Evolutionary conservation across 164 flowering plant genomes (phyloP), one percentile per base, ranked within the genome.

Genomic region (Berberis vulgaris): DNA sequence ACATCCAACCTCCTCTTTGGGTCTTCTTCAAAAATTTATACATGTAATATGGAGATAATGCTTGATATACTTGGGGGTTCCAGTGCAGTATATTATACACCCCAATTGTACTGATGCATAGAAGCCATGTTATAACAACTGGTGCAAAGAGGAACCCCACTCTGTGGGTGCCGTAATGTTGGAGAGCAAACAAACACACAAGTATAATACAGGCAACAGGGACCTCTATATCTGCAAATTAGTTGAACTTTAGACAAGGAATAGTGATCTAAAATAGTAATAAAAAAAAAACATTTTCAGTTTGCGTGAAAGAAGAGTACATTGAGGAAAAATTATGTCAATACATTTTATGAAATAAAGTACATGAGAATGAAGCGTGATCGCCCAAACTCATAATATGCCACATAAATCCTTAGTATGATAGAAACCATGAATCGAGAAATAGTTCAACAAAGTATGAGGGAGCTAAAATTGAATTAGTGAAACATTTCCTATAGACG

Each of bases 141-240:
- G 98, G 98, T 44, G 97, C 98, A 66, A 93, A 93, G 72, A 93
- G 59, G 75, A 85, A 87, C 10, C 94, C 98, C 13, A 93, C 86
- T 61, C 84, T 79, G 76, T 93, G 98, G 68, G 98, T 93, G 49
- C 98, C 98, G 68, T 86, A 90, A 73, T 93, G 98, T 76, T 93
- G 98, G 74, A 93, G 91, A 44, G 91, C 79, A 71, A 93, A 93
- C 82, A 93, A 71, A 69, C 74, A 73, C 59, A 93, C 82, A 77
- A 93, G 79, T 70, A 93, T 80, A 70, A 83, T 40, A 81, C 98
- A 93, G 12, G 97, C 83, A 64, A 76, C 81, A 49, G 97, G 98
- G 62, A 93, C 89, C 79, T 88, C 98, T 53, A 88, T 78, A 74
- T 90, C 98, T 86, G 91, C 84, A 82, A 65, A 59, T 45, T 2